A percentile compares a stretch with the other conserved stretches of the same genome.
Evolutionary conservation across 1,284 basidiomycete species (phyloP).

Genomic region (Trametes sp.): DNA sequence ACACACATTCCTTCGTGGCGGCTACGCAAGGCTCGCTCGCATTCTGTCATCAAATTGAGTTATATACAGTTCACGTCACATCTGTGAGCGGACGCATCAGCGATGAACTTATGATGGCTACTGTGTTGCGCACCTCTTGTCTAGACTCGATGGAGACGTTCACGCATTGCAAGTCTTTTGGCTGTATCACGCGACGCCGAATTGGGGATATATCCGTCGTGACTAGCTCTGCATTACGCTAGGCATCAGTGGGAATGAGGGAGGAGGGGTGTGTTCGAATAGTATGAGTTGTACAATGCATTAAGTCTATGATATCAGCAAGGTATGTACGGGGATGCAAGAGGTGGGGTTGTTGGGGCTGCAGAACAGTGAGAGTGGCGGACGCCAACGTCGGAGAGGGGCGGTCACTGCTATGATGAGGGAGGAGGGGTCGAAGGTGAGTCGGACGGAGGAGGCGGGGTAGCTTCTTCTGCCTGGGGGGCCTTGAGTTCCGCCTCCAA

Average conservation of each 20-base stretch:
- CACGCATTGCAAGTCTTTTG: too few species aligned
- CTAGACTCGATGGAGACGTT: too few species aligned
- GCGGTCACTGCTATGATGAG: constrained; percentile 21
- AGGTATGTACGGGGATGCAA: constrained; percentile 27
- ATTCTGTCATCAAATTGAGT: too few species aligned
- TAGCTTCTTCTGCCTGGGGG: constrained; percentile 33
- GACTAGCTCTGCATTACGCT: constrained; percentile 19
- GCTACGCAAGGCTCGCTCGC: too few species aligned
- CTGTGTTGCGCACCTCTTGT: too few species aligned
- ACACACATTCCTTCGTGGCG: too few species aligned
- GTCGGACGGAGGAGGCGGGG: constrained; percentile 25
- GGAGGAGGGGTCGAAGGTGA: constrained; percentile 24
- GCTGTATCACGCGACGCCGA: too few species aligned
- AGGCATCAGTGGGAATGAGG: constrained; percentile 23
- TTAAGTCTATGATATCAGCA: constrained; percentile 33
- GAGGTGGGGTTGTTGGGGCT: constrained; percentile 9
- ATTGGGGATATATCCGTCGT: constrained; percentile 1
- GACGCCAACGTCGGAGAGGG: neutral
- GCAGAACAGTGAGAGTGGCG: neutral
- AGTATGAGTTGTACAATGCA: constrained; percentile 32
- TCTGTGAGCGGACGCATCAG: too few species aligned
- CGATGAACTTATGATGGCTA: too few species aligned
- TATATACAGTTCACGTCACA: too few species aligned
- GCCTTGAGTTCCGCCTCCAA: constrained; percentile 85
- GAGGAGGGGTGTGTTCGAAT: constrained; percentile 27